A percentile compares a stretch with the other conserved stretches of the same genome.
Conservation (phyloP, 1,139 yeast species). For the Lodderomyces metapsilosis region DNA sequence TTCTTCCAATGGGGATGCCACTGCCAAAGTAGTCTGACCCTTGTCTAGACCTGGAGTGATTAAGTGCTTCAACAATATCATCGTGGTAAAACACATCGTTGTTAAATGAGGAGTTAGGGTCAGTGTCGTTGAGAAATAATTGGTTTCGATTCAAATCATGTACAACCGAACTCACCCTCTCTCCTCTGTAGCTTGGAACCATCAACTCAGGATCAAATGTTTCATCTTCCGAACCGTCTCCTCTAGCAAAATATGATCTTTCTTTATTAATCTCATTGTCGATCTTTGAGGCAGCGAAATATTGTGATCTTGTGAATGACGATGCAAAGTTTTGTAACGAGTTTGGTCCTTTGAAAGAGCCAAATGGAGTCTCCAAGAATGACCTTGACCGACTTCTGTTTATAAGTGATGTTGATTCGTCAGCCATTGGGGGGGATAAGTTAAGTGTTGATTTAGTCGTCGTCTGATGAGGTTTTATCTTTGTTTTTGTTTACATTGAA, state of each 20-base stretch:
- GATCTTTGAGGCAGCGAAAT: conserved; percentile 43
- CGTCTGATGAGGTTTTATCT: too few species aligned
- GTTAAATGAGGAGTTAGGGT: conserved; percentile 16
- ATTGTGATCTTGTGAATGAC: conserved; percentile 48
- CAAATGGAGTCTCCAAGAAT: conserved; percentile 39
- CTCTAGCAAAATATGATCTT: conserved; percentile 35
- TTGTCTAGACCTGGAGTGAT: conserved; percentile 31
- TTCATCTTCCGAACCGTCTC: conserved; percentile 48
- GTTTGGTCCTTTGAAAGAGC: conserved; percentile 49
- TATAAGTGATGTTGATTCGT: conserved; percentile 9
- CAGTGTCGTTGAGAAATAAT: conserved; percentile 20
- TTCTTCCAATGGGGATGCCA: conserved; percentile 24
- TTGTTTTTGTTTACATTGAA: too few species aligned
- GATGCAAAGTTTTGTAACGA: conserved; percentile 48
- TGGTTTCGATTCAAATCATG: conserved; percentile 33
- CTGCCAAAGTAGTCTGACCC: conserved; percentile 19
- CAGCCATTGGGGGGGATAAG: too few species aligned
- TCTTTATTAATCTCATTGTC: conserved; percentile 45
- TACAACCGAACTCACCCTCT: conserved; percentile 58
- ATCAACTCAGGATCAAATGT: conserved; percentile 70
- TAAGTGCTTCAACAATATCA: conserved; percentile 32
- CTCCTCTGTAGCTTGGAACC: conserved; percentile 65
- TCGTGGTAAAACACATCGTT: conserved; percentile 45
- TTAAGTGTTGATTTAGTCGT: too few species aligned
- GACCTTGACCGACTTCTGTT: conserved; percentile 20